Conservation (phyloP, 2,329 filamentous ascomycete genomes). For the Kalmusia sp. region DNA sequence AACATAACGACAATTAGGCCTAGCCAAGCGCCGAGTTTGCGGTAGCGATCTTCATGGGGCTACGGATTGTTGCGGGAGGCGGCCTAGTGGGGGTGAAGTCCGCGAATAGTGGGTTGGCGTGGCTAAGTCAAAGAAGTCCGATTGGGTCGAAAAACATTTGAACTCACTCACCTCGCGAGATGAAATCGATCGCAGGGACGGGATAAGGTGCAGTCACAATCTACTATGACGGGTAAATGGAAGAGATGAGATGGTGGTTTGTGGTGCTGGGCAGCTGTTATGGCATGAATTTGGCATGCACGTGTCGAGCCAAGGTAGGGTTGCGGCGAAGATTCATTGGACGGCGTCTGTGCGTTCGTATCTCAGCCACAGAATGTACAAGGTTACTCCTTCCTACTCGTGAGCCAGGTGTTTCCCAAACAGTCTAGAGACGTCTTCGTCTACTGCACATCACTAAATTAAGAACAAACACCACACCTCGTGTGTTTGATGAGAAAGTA, state of each 20-base stretch:
- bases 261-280: neutral
- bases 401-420: too few species aligned
- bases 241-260: too few species aligned
- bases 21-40: neutral
- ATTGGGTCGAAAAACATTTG: neutral
- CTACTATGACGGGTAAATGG: neutral
- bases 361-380: neutral
- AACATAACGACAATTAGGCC: neutral
- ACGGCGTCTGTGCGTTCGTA: neutral
- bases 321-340: neutral
- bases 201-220: neutral
- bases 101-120: neutral
- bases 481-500: too few species aligned
- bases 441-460: too few species aligned
- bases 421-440: too few species aligned
- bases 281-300: slow-evolving; percentile 6
- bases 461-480: too few species aligned
- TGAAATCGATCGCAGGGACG: neutral
- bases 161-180: neutral
- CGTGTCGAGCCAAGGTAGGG: neutral
- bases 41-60: slow-evolving; percentile 4
- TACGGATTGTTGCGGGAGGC: neutral
- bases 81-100: neutral
- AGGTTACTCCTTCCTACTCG: too few species aligned
- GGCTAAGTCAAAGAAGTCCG: neutral